Conservation (phyloP, 495 filamentous ascomycete species). For the Elasticomyces elasticus region DNA sequence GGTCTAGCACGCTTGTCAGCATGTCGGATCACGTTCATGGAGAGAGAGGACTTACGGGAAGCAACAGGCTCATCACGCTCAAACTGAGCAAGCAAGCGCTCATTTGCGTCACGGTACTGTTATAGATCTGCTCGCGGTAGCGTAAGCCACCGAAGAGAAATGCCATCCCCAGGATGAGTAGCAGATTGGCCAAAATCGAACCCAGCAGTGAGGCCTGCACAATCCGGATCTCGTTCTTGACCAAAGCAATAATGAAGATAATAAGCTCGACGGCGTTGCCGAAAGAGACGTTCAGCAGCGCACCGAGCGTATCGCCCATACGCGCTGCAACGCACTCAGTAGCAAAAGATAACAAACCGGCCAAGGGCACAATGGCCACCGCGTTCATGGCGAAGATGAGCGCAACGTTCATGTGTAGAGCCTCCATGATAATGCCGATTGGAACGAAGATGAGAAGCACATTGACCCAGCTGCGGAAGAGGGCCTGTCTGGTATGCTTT, state of each 20-base stretch:
- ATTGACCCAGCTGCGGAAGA: constrained; percentile 67
- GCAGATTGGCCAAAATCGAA: constrained; percentile 76
- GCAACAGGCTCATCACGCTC: constrained; percentile 73
- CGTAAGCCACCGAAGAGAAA: constrained; percentile 79
- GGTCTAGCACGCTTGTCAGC: constrained; percentile 40
- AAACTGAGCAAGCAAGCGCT: constrained; percentile 84
- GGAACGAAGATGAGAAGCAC: constrained; percentile 71
- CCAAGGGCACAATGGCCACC: constrained; percentile 72
- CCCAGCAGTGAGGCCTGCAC: constrained; percentile 83
- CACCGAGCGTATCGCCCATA: constrained; percentile 71
- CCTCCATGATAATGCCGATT: constrained; percentile 58
- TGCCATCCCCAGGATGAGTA: constrained; percentile 84
- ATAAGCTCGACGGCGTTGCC: constrained; percentile 86
- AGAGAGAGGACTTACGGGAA: constrained; percentile 45
- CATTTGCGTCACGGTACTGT: constrained; percentile 91
- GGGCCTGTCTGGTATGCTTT: constrained; percentile 41
- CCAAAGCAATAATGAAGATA: constrained; percentile 67
- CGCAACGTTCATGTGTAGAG: constrained; percentile 31
- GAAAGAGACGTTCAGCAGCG: constrained; percentile 77
- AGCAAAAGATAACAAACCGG: constrained; percentile 66
- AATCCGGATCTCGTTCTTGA: constrained; percentile 74
- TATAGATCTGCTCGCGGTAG: constrained; percentile 88
- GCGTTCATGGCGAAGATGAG: constrained; percentile 71
- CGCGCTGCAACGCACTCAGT: constrained; percentile 72
- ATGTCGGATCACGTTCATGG: neutral